Evolutionary conservation across 2,329 filamentous ascomycete species (phyloP).

Genomic region (Neonectria neomacrospora): DNA sequence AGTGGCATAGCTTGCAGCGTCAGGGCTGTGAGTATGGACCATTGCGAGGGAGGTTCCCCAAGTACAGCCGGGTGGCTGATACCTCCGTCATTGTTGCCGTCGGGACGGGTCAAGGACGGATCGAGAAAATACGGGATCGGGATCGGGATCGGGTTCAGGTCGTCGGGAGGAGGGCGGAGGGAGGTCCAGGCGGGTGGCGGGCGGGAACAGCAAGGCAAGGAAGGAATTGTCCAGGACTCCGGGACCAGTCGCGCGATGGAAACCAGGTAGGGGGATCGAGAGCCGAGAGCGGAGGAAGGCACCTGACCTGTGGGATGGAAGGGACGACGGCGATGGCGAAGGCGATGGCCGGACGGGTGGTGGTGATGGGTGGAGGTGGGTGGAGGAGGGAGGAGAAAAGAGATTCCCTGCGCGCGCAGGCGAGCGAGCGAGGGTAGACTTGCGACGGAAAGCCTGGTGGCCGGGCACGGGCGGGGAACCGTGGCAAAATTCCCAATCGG

Average conservation of each 20-base stretch:
- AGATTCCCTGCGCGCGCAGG: slow-evolving; percentile 25
- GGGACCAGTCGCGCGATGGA: slow-evolving; percentile 39
- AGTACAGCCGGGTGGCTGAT: slow-evolving; percentile 92
- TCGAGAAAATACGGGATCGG: slow-evolving; percentile 18
- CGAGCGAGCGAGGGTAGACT: slow-evolving; percentile 26
- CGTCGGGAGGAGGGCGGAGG: slow-evolving; percentile 21
- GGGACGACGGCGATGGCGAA: slow-evolving; percentile 25
- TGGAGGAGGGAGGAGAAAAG: slow-evolving; percentile 38
- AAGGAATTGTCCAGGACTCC: slow-evolving; percentile 37
- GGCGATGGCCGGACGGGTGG: slow-evolving; percentile 21
- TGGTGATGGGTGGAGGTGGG: slow-evolving; percentile 28
- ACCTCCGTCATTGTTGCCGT: slow-evolving; percentile 80
- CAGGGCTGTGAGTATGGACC: slow-evolving; percentile 66
- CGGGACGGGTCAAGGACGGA: slow-evolving; percentile 19
- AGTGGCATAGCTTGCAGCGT: slow-evolving; percentile 52
- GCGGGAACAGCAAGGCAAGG: slow-evolving; percentile 15
- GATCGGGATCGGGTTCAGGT: slow-evolving; percentile 31
- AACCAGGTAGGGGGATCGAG: slow-evolving; percentile 34
- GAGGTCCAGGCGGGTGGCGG: slow-evolving; percentile 19
- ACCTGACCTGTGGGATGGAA: slow-evolving; percentile 23
- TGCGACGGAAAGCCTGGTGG: slow-evolving; percentile 45
- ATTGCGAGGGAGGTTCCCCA: slow-evolving; percentile 96
- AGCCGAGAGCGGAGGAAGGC: slow-evolving; percentile 25
- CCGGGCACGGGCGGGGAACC: slow-evolving; percentile 38
- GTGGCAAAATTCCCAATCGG: slow-evolving; percentile 44